These are phyloP conservation scores for Alternaria tenuissima DNA, from an alignment of 2,329 filamentous ascomycete species.

Conservation along the genomic window DNA sequence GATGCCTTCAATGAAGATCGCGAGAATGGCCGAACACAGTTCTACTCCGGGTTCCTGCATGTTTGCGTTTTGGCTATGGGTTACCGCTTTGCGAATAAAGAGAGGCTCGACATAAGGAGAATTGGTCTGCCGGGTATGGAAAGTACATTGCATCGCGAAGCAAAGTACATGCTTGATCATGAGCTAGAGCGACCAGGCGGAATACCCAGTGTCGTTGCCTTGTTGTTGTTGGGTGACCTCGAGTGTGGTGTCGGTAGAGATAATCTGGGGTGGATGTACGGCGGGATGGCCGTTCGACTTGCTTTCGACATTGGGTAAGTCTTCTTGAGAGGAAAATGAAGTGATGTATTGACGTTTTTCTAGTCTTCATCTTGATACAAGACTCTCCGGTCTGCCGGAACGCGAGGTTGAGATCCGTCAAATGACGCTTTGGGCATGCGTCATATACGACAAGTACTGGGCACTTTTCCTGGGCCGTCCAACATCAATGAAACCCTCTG, in stretches of 20 bases:
- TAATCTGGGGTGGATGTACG: conserved; percentile 65
- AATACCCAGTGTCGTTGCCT: conserved; percentile 61
- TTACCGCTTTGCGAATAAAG: conserved; percentile 61
- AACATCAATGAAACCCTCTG: conserved; percentile 62
- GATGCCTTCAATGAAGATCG: conserved; percentile 60
- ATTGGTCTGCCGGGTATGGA: conserved; percentile 59
- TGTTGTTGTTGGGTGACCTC: conserved; percentile 62
- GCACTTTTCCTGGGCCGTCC: conserved; percentile 64
- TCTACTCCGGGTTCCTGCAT: conserved; percentile 63
- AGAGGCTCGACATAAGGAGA: conserved; percentile 58
- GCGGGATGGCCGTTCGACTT: conserved; percentile 50
- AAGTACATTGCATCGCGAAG: conserved; percentile 63
- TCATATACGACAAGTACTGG: conserved; percentile 64
- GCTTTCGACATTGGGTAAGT: conserved; percentile 39
- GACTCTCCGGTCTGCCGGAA: conserved; percentile 54
- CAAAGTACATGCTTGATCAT: conserved; percentile 63
- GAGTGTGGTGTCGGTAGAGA: conserved; percentile 64
- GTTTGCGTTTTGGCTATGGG: conserved; percentile 63
- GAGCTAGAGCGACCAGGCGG: conserved; percentile 63
- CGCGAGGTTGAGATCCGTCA: conserved; percentile 60
- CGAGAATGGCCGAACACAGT: conserved; percentile 57
- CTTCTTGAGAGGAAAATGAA: no score
- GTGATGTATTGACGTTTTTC: conserved; percentile 17
- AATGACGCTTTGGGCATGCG: conserved; percentile 62
- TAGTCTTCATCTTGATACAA: conserved; percentile 60